Evolutionary conservation across 108 stramenopile species (phyloP).

Genomic region (Conticribra guillardii): DNA sequence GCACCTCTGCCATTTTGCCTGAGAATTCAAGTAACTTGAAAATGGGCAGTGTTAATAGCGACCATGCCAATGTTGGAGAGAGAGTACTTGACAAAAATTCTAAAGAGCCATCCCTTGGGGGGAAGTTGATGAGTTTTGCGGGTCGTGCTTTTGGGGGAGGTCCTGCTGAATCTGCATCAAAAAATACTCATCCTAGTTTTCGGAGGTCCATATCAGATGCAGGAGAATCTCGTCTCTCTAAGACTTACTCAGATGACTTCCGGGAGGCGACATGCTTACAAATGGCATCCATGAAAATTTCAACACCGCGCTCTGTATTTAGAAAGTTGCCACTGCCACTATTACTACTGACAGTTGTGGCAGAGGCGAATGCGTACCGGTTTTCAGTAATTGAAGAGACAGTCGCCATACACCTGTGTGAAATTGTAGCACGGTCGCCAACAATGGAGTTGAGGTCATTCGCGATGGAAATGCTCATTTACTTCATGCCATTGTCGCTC

Average conservation of each 20-base stretch:
- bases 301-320: slow-evolving; percentile 54
- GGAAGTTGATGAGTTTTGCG: slow-evolving; percentile 79
- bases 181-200: slow-evolving; percentile 15
- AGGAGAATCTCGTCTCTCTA: slow-evolving; percentile 44
- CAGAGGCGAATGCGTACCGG: slow-evolving; percentile 74
- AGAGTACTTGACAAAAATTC: background rate
- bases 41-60: slow-evolving; percentile 7
- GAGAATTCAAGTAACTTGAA: slow-evolving; percentile 23
- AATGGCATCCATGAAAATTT: slow-evolving; percentile 47
- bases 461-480: slow-evolving; percentile 74
- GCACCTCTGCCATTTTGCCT: too few relatives aligned
- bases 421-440: slow-evolving; percentile 56
- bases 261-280: slow-evolving; percentile 42
- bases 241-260: slow-evolving; percentile 68
- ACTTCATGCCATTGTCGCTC: slow-evolving; percentile 65
- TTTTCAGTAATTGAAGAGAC: slow-evolving; percentile 50
- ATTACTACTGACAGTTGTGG: slow-evolving; percentile 65
- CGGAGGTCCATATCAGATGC: slow-evolving; percentile 19
- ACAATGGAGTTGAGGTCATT: slow-evolving; percentile 57
- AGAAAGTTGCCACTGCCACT: slow-evolving; percentile 65
- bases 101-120: slow-evolving; percentile 55
- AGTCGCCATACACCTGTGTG: slow-evolving; percentile 61
- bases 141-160: slow-evolving; percentile 68
- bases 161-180: slow-evolving; percentile 17
- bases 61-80: background rate